Evolutionary conservation across 768 basidiomycete genomes (phyloP), one percentile per base, ranked within the genome.

Genomic region (Suillus brevipes): DNA sequence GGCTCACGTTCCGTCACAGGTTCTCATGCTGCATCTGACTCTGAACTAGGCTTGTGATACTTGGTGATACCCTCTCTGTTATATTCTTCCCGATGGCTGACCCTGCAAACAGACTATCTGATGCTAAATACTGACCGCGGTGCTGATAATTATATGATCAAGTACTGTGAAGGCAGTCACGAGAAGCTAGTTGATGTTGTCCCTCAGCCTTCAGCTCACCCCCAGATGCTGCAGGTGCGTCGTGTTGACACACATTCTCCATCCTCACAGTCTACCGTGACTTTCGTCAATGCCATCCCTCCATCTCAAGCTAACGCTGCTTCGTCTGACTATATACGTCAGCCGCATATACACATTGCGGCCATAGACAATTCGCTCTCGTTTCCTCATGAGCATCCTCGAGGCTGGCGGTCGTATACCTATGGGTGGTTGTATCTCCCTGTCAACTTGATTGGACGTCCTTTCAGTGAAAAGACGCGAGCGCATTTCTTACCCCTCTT

Each of bases 331-430:
- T 90, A 87, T 71, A 85, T 81, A 50, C 83, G 85, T 60, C 83
- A 82, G 66, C 91, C 93, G 2, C 94, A 95, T 72, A 87, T 95
- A 50, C 94, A 95, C 72, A 91, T 95, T 64, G 94, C 94, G 53
- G 94, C 94, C 12, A 97, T 97, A 66, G 95, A 96, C 72, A 96
- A 96, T 75, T 95, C 92, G 0, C 84, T 97, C 43, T 92, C 92
- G 3, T 97, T 95, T 71, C 95, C 95, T 31, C 92, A 95, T 68
- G 90, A 94, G 71, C 94, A 96, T 70, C 95, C 95, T 0, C 85
- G 87, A 65, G 94, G 87, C 37, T 87, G 85, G 86, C 83, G 88
- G 45, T 88, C 88, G 14, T 95, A 90, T 72, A 92, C 93, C 1
- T 96, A 94, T 68, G 93, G 92, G 34, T 94, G 93, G 93, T 74